These are phyloP conservation scores for Ramaria rubella DNA, from an alignment of 768 basidiomycete species.

Conservation along the genomic window DNA sequence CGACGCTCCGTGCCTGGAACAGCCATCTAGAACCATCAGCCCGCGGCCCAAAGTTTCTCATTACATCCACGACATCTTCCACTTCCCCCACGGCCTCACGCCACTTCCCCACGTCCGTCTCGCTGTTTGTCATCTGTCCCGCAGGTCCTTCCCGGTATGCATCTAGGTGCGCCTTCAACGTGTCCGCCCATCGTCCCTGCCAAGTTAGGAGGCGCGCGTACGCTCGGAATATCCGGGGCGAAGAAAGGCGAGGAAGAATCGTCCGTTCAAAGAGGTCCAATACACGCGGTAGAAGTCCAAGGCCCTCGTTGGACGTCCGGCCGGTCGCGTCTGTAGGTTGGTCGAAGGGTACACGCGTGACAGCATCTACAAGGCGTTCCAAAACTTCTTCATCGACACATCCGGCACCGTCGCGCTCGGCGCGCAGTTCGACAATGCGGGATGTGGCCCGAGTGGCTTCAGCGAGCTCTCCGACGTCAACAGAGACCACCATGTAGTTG, in stretches of 20 bases:
- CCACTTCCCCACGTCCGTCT: slow-evolving; percentile 64
- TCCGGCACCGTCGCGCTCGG: slow-evolving; percentile 38
- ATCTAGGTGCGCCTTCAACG: slow-evolving; percentile 76
- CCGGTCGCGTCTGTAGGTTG: slow-evolving; percentile 18
- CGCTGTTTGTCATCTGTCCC: slow-evolving; percentile 43
- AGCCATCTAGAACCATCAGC: slow-evolving; percentile 51
- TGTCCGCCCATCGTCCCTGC: slow-evolving; percentile 67
- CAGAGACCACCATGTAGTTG: slow-evolving; percentile 91
- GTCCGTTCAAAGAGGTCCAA: slow-evolving; percentile 65
- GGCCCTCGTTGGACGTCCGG: slow-evolving; percentile 54
- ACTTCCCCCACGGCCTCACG: slow-evolving; percentile 72
- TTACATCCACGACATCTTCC: slow-evolving; percentile 74
- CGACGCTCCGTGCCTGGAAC: slow-evolving; percentile 78
- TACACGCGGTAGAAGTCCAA: slow-evolving; percentile 61
- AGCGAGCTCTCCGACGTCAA: slow-evolving; percentile 88
- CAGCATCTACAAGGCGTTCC: slow-evolving; percentile 83
- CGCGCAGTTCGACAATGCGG: slow-evolving; percentile 75
- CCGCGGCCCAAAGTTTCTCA: slow-evolving; percentile 77
- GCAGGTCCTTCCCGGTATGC: slow-evolving; percentile 73
- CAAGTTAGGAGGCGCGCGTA: slow-evolving; percentile 77
- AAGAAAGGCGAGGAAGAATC: slow-evolving; percentile 76
- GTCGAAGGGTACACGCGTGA: slow-evolving; percentile 46
- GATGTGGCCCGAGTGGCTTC: slow-evolving; percentile 82
- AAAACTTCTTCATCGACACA: slow-evolving; percentile 83
- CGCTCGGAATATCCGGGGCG: slow-evolving; percentile 72